Evolutionary conservation across 352 stramenopile genomes (phyloP), one percentile per base, ranked within the genome.

Genomic region (Blastocystis sp.): DNA sequence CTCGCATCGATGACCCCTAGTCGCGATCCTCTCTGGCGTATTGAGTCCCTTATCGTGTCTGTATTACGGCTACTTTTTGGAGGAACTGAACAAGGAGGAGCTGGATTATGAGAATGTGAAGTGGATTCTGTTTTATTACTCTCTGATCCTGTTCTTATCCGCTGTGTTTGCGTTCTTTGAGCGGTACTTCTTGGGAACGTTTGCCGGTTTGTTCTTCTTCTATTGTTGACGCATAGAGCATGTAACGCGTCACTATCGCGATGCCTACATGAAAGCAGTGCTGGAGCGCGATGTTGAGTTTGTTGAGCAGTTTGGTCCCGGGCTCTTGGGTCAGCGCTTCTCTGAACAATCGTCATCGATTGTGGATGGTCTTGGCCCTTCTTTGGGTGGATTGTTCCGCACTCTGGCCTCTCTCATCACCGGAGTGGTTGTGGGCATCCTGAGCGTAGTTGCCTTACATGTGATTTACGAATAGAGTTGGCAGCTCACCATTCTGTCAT

Each of bases 251-350:
- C 41, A 70, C 19, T 61, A 77, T 52, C 64, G 78, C 40, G 38
- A 88, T 21, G 34, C 34, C 17, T 88, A 88, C 45, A 76, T 88
- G 17, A 60, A 79, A 56, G 28, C 78, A 10, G 11, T 79, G 11
- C 48, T 88, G 0, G 43, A 88, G 61, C 78, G 76, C 56, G 78
- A 88, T 76, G 78, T 88, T 28, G 78, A 76, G 9, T 88, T 56
- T 28, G 52, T 88, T 41, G 78, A 88, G 59, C 40, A 21, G n/a
- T 28, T 60, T 7, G 76, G 45, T 69, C 78, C 78, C 40, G 67
- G 67, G 7, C 7, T 45, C 23, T 28, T 88, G 34, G 78, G 78
- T 61, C 64, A 88, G 23, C 38, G 56, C 53, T 60, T 88, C 34
- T 62, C 78, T 19, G 78, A 88, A 3, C 43, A 88, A 19, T 79